Base-by-base conservation (phyloP, 139 green algal species). In the Chlorella ohadii region DNA sequence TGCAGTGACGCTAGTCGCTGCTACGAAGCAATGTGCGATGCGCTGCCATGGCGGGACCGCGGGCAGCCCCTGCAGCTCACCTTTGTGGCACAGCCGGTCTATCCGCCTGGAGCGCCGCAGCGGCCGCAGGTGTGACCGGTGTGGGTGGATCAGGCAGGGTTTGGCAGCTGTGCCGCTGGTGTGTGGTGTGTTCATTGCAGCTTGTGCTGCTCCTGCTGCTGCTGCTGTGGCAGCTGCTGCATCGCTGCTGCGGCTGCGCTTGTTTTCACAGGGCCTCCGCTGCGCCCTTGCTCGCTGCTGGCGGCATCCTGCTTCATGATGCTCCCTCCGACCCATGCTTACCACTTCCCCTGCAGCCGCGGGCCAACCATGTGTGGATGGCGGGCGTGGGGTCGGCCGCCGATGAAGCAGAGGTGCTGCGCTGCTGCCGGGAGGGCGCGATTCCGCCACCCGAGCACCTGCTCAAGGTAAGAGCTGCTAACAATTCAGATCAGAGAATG, bases 11-110 rank as follows among this genome's bases (percentile, higher is more conserved):
- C 85, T 47, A 68, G 33, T 5, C 76, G 63, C n/a, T 78, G 47
- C 79, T 86, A 85, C 13, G 56, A 88, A 44, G 73, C 73, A 0
- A 72, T 87, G n/a, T 77, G 75, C 1, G 81, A 84, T 11, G 72
- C 75, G n/a, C 59, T 71, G 25, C 88, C 81, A 4, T 91, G 85
- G 28, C 78, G 85, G 20, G 88, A 77, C 6, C 41, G 34, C 0
- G 55, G 82, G 38, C 65, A 82, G 0, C 79, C 75, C 1, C 75
- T 81, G 75, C 75, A 71, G 34, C 36, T 81, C 36, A 81, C 34
- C 0, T 81, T 81, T 59, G 75, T 91, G 72, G 19, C 2, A 0
- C 61, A 70, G 1, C 81, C 86, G 65, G 88, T 88, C 55, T 91
- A 80, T 81, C 38, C 67, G 27, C 38, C 67, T 0, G 16, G n/a